phyloP scores from a whole-genome alignment of 1,139 yeast genomes.

The Blastobotrys apis region DNA sequence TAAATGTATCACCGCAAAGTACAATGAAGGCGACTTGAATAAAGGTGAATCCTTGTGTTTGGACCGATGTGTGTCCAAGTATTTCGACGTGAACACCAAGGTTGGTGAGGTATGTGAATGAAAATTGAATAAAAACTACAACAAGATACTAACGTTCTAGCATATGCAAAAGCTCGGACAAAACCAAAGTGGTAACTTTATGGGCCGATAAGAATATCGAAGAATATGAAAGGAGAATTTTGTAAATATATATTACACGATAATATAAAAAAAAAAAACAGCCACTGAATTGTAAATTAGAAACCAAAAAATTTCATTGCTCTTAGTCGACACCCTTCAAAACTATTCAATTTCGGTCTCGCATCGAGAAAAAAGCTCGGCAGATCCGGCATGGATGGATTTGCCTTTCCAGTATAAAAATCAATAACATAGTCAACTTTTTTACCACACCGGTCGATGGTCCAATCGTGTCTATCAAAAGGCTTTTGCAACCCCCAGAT shows the following conservation, averaged over 20 bases:
- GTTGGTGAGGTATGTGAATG: constrained; percentile 71
- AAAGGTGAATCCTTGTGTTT: constrained; percentile 87
- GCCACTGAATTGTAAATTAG: too few relatives aligned
- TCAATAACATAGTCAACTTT: constrained; percentile 88
- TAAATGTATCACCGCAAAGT: constrained; percentile 71
- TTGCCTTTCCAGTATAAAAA: constrained; percentile 67
- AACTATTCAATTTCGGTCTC: constrained; percentile 77
- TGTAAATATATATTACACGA: too few relatives aligned
- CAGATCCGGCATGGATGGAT: constrained; percentile 42
- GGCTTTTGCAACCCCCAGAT: constrained; percentile 68
- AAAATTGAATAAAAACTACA: too few relatives aligned
- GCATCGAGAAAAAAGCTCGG: constrained; percentile 80
- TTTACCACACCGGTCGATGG: constrained; percentile 79
- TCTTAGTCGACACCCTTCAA: constrained; percentile 77
- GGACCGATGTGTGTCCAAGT: constrained; percentile 96
- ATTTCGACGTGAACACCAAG: constrained; percentile 92
- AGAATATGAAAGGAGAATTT: too few relatives aligned
- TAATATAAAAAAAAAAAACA: too few relatives aligned
- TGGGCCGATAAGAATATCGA: constrained; percentile 13
- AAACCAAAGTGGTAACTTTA: constrained; percentile 16
- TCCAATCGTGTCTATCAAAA: constrained; percentile 97
- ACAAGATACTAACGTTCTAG: too few relatives aligned
- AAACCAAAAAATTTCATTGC: constrained; percentile 55
- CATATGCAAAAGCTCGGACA: constrained; percentile 35
- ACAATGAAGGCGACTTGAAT: constrained; percentile 71